phyloP scores from a whole-genome alignment of 106 monocot genomes.

The Chionographis japonica region DNA sequence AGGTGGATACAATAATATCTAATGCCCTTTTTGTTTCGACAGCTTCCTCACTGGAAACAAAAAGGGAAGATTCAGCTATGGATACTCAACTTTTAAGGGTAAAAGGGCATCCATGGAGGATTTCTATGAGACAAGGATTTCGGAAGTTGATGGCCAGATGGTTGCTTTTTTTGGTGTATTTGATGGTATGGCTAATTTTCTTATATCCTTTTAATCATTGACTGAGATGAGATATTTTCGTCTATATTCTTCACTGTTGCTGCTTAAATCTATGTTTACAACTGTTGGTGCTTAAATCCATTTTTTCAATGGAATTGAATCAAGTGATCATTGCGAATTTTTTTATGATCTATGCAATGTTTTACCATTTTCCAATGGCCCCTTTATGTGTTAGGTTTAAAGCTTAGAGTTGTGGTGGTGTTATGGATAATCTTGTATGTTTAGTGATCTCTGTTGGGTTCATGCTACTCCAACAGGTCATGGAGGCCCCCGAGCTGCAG shows the following conservation, averaged over 20 bases:
- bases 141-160: constrained; percentile 58
- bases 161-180: constrained; percentile 77
- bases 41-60: constrained; percentile 41
- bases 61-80: constrained; percentile 52
- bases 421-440: too few relatives aligned
- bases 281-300: too few relatives aligned
- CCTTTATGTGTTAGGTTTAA: neutral
- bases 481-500: constrained; percentile 56
- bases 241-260: too few relatives aligned
- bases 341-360: neutral
- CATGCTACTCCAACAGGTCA: constrained; percentile 29
- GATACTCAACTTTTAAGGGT: constrained; percentile 65
- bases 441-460: neutral
- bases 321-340: neutral
- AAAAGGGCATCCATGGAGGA: constrained; percentile 83
- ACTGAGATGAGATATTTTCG: neutral
- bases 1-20: too few relatives aligned
- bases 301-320: too few relatives aligned
- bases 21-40: neutral
- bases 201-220: neutral
- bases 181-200: constrained; percentile 41
- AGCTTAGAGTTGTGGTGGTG: too few relatives aligned
- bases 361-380: neutral
- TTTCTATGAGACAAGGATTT: constrained; percentile 53
- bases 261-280: too few relatives aligned